Base-by-base conservation (phyloP, 257 asterid species). In the Petrea volubilis region DNA sequence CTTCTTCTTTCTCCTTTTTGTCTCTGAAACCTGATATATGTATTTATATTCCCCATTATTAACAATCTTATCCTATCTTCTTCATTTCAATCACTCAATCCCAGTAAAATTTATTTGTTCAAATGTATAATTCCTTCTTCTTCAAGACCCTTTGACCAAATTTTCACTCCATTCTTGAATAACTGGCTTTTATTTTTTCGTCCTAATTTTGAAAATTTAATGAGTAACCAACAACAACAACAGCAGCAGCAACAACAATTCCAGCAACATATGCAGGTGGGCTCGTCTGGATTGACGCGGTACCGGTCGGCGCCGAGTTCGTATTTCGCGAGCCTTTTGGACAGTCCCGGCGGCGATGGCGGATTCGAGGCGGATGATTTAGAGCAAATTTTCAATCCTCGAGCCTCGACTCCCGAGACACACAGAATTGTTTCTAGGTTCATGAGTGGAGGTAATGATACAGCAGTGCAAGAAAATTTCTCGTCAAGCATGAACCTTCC, bases 231-330 rank as follows among this genome's bases (percentile, higher is more conserved):
- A 47, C 61, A 73, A 3, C 71, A 25, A 1, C 68, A 67, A 12
- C 73, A 77, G 50, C 77, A 74, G n/a, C 72, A 60, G 50, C 77
- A 74, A 11, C 72, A 60, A 7, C 73, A 79, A 38, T 25, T 33
- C 43, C 67, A 78, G 76, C 47, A 56, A 34, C 58, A 34, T 3
- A 56, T 53, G 50, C 76, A 74, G 80, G 33, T 38, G 77, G 84
- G 63, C n/a, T n/a, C n/a, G 34, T 53, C 85, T 23, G 95, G 96
- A 23, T 73, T 91, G 73, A 80, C 91, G 47, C 87, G 97, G 6
- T 90, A 92, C 18, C 77, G 87, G 52, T 92, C 97, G 13, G 98
- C 98, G 7, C 98, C 98, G 36, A 92, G 96, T 70, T 86, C 98
- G 0, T 92, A 82, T 61, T 88, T 86, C 17, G 46, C 85, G 0